These are phyloP conservation scores for Dichotomopilus funicola DNA, from an alignment of 2,329 filamentous ascomycete species.

Conservation along the genomic window DNA sequence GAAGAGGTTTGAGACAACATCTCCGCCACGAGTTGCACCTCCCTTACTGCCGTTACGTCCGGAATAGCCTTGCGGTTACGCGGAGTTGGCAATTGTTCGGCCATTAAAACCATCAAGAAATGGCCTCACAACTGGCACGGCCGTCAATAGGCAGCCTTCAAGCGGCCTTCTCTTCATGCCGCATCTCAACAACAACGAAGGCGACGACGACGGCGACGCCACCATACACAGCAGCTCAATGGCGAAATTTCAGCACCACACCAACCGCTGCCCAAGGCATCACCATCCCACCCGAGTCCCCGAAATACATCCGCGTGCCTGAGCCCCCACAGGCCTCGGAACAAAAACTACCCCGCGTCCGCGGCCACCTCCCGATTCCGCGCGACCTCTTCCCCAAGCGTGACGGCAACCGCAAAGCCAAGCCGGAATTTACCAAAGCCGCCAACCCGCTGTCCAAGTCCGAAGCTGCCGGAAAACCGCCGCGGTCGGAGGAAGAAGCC, in stretches of 20 bases:
- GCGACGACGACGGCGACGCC: slow-evolving; percentile 2
- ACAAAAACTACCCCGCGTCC: slow-evolving; percentile 43
- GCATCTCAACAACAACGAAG: slow-evolving; percentile 9
- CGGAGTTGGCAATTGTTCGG: background rate
- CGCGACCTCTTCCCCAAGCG: slow-evolving; percentile 65
- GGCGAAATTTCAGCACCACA: slow-evolving; percentile 23
- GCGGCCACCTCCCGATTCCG: slow-evolving; percentile 77
- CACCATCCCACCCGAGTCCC: slow-evolving; percentile 74
- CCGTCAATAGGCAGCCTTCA: slow-evolving; percentile 22
- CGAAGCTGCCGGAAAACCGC: slow-evolving; percentile 30
- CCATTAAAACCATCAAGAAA: slow-evolving; percentile 13
- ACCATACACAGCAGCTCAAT: slow-evolving; percentile 4
- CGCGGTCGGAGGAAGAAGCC: slow-evolving; percentile 35
- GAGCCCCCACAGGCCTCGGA: slow-evolving; percentile 64
- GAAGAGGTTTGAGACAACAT: too few relatives aligned
- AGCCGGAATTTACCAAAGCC: slow-evolving; percentile 51
- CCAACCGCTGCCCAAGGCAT: slow-evolving; percentile 31
- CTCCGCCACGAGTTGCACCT: too few relatives aligned
- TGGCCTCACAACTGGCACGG: slow-evolving; percentile 24
- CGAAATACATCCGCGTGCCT: slow-evolving; percentile 78
- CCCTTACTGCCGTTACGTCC: too few relatives aligned
- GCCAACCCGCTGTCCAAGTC: slow-evolving; percentile 50
- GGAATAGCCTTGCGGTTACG: too few relatives aligned
- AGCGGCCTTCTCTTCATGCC: slow-evolving; percentile 18
- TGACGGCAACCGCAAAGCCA: slow-evolving; percentile 52